A percentile compares a stretch with the other conserved stretches of the same genome.
phyloP scores from a whole-genome alignment of 192 early-diverging fungal genomes.

The Podila epigama region DNA sequence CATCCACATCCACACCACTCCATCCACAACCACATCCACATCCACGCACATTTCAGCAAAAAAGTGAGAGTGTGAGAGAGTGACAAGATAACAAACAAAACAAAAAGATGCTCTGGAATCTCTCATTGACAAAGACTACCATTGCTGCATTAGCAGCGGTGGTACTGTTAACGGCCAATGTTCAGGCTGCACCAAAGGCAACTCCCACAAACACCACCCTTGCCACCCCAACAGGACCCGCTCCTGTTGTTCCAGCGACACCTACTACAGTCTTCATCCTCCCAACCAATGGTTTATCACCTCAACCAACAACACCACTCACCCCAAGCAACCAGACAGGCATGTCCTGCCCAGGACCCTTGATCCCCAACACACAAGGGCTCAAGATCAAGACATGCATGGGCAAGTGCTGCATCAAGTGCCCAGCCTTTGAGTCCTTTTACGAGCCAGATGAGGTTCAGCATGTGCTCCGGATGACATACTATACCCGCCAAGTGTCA shows the following conservation, averaged over 20 bases:
- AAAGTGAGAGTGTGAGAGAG: too few relatives aligned
- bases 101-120: too few relatives aligned
- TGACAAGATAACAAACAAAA: too few relatives aligned
- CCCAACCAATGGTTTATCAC: not conserved
- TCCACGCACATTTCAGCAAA: not conserved
- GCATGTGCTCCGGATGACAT: conserved; percentile 4
- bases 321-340: not conserved
- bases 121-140: too few relatives aligned
- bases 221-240: not conserved
- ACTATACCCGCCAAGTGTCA: conserved; percentile 22
- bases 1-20: not conserved
- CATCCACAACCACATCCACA: not conserved
- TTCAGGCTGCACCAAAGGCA: not conserved
- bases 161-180: too few relatives aligned
- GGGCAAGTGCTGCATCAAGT: conserved; percentile 23
- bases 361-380: conserved; percentile 19
- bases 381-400: conserved; percentile 29
- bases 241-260: not conserved
- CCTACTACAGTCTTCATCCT: not conserved
- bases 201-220: not conserved
- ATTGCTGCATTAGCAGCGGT: too few relatives aligned
- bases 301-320: not conserved
- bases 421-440: conserved; percentile 28
- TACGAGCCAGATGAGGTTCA: conserved; percentile 20
- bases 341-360: conserved; percentile 22